Base-by-base conservation (phyloP, 208 protist genomes). In the Trypanosoma grayi region DNA sequence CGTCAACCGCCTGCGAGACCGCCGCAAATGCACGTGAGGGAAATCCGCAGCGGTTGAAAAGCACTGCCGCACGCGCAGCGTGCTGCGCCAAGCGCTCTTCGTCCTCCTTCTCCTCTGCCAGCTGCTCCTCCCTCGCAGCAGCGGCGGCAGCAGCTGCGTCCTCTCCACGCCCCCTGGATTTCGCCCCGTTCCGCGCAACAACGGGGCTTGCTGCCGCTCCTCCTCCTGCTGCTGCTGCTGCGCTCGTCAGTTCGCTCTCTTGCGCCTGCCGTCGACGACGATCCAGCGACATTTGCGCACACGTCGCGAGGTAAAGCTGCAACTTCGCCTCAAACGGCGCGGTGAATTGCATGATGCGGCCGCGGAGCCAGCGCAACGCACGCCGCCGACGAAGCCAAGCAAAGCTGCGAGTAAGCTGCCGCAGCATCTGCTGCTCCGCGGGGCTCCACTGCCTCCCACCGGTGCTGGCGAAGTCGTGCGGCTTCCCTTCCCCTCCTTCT, bases 391-490 rank as follows among this genome's bases (percentile, higher is more conserved):
- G 83, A 31, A 85, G 51, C 67, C 71, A 81, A 24, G 81, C 81
- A 40, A 87, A 56, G 5, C 61, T 72, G 30, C 83, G 78, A 4
- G 87, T 91, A 27, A 94, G 61, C 64, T 90, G 81, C 50, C 73
- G 76, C 44, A 93, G 55, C 70, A 85, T 85, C 40, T 89, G 83
- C 61, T 90, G 55, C 58, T 93, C 83, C 5, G 67, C 60, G 10
- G 54, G 25, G 27, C 60, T 83, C 78, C 81, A 90, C 6, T 70
- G 58, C 22, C 80, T 44, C 9, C n/a, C 44, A 30, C 11, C 27
- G 9, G 3, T 39, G 47, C 20, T 25, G 24, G 30, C 24, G 45
- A 59, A 40, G 2, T 37, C 20, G 46, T 30, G 51, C 43, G 13
- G 69, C 54, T 22, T 55, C 52, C 22, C 60, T 61, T 60, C 77